Conservation (phyloP, 169 alveolate species). For the Plasmodium yoelii region DNA sequence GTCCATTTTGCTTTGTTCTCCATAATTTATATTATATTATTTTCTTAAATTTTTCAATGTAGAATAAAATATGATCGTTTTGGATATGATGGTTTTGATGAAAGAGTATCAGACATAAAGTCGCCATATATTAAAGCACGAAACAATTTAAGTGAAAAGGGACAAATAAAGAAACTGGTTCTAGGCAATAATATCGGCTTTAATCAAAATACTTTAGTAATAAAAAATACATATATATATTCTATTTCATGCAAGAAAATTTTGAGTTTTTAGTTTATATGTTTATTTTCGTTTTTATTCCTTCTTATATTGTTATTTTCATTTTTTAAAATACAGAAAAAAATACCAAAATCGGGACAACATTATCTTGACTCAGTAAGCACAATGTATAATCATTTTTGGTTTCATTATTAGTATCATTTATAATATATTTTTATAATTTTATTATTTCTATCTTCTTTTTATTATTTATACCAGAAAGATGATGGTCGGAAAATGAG, state of each 20-base stretch:
- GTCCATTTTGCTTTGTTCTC: no score
- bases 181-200: background rate
- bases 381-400: background rate
- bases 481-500: background rate
- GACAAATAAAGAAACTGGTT: slow-evolving; percentile 9
- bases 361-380: slow-evolving; percentile 19
- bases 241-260: background rate
- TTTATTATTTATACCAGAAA: slow-evolving; percentile 23
- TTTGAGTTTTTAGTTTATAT: background rate
- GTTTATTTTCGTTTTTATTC: background rate
- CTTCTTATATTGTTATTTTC: background rate
- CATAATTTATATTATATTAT: background rate
- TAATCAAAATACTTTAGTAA: slow-evolving; percentile 24
- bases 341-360: slow-evolving; percentile 9
- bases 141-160: background rate
- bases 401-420: no score
- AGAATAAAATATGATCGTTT: slow-evolving; percentile 20
- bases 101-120: background rate
- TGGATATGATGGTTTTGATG: slow-evolving; percentile 37
- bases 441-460: background rate
- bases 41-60: background rate
- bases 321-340: slow-evolving; percentile 8
- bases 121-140: background rate
- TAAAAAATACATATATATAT: background rate
- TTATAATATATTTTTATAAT: no score